These are phyloP conservation scores for Tylopilus plumbeoviolaceoides DNA, from an alignment of 768 basidiomycete species.

Conservation along the genomic window DNA sequence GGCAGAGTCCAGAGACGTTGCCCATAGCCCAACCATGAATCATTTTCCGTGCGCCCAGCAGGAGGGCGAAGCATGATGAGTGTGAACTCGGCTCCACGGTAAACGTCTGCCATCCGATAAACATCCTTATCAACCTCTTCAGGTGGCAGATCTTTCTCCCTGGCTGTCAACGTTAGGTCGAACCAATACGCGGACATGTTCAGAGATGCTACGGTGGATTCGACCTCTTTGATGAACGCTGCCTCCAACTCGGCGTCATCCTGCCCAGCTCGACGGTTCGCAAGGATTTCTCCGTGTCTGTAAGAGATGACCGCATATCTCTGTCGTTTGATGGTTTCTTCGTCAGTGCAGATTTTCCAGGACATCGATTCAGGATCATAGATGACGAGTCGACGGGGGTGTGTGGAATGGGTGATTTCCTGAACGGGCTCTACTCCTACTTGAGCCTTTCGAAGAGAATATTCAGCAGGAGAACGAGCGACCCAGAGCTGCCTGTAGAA, in stretches of 20 bases:
- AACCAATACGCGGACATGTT: slow-evolving; percentile 19
- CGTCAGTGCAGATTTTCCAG: slow-evolving; percentile 6
- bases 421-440: slow-evolving; percentile 1
- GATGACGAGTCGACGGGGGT: slow-evolving; percentile 19
- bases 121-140: slow-evolving; percentile 13
- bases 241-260: neutral
- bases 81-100: too few species aligned
- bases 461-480: slow-evolving; percentile 21
- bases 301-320: slow-evolving; percentile 21
- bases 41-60: too few species aligned
- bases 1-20: too few species aligned
- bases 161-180: slow-evolving; percentile 8
- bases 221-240: slow-evolving; percentile 6
- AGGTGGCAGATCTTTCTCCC: neutral
- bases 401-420: slow-evolving; percentile 8
- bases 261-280: neutral
- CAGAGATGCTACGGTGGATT: slow-evolving; percentile 6
- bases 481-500: slow-evolving; percentile 23
- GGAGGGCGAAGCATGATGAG: too few species aligned
- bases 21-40: too few species aligned
- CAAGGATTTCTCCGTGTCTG: slow-evolving; percentile 9
- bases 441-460: slow-evolving; percentile 12
- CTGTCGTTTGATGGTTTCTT: slow-evolving; percentile 6
- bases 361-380: neutral
- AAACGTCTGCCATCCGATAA: too few species aligned